Evolutionary conservation across 345 rosid genomes (phyloP).

Genomic region (Dovyalis caffra): DNA sequence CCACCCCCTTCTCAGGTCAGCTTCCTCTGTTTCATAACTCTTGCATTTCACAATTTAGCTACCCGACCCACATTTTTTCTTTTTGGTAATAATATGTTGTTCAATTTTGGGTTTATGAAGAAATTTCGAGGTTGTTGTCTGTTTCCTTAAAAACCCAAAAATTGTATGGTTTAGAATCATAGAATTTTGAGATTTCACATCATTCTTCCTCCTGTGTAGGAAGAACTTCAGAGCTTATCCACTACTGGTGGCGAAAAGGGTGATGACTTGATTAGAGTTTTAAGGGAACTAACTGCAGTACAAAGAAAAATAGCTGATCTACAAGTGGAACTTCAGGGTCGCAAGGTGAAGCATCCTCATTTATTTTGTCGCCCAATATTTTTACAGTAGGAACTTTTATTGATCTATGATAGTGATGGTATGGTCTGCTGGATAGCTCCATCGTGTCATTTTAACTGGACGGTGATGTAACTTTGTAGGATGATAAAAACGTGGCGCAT

Average conservation of each 20-base stretch:
- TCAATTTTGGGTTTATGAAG: background rate
- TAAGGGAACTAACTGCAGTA: constrained; percentile 78
- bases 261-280: constrained; percentile 75
- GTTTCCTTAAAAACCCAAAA: too few relatives aligned
- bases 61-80: background rate
- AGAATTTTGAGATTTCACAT: background rate
- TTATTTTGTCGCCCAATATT: background rate
- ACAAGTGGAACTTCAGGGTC: constrained; percentile 97
- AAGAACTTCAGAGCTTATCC: constrained; percentile 66
- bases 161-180: too few relatives aligned
- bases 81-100: background rate
- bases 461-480: constrained; percentile 38
- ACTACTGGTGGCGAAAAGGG: constrained; percentile 62
- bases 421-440: too few relatives aligned
- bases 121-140: too few relatives aligned
- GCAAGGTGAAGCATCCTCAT: constrained; percentile 56
- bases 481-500: constrained; percentile 95
- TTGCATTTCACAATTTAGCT: background rate
- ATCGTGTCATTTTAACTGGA: background rate
- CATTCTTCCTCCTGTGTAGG: constrained; percentile 24
- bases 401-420: background rate
- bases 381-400: background rate
- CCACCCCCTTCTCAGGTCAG: constrained; percentile 73
- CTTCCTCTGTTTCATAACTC: too few relatives aligned
- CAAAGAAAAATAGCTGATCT: constrained; percentile 92